Conservation (phyloP, 345 rosid genomes). For the Brassica rapa region DNA sequence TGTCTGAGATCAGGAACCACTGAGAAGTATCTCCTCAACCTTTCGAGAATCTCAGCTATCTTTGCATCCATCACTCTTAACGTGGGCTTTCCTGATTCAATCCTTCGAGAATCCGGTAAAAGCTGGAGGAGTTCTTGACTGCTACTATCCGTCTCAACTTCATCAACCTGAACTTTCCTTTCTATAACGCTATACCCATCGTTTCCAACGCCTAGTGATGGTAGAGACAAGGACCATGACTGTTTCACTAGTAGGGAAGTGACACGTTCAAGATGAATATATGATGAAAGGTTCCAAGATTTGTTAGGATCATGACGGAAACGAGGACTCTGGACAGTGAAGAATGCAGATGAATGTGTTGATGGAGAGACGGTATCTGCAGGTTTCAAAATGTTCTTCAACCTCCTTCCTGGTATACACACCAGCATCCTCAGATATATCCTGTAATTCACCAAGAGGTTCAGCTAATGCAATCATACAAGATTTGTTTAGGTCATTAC, state of each 20-base stretch:
- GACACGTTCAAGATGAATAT: slow-evolving; percentile 67
- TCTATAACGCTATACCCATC: slow-evolving; percentile 53
- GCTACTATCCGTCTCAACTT: slow-evolving; percentile 44
- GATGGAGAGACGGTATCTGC: slow-evolving; percentile 78
- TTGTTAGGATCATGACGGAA: slow-evolving; percentile 56
- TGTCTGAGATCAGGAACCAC: slow-evolving; percentile 85
- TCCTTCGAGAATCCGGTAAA: slow-evolving; percentile 49
- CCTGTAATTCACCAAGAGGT: slow-evolving; percentile 51
- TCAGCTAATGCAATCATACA: not conserved
- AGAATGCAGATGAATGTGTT: slow-evolving; percentile 65
- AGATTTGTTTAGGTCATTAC: slow-evolving; percentile 41
- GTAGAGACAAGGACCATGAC: slow-evolving; percentile 80
- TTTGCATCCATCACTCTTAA: slow-evolving; percentile 88
- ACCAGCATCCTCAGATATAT: slow-evolving; percentile 87
- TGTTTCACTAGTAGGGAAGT: slow-evolving; percentile 74
- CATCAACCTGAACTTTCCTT: slow-evolving; percentile 49
- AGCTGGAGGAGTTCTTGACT: slow-evolving; percentile 44
- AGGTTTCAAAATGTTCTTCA: slow-evolving; percentile 65
- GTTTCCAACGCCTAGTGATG: slow-evolving; percentile 54
- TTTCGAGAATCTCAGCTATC: slow-evolving; percentile 65
- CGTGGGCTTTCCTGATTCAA: slow-evolving; percentile 49
- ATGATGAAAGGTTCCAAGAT: slow-evolving; percentile 63
- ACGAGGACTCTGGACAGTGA: slow-evolving; percentile 64
- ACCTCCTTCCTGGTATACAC: slow-evolving; percentile 78
- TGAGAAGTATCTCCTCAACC: slow-evolving; percentile 77